phyloP scores from a whole-genome alignment of 371 early-diverging fungal species.

The Mortierella sp. region DNA sequence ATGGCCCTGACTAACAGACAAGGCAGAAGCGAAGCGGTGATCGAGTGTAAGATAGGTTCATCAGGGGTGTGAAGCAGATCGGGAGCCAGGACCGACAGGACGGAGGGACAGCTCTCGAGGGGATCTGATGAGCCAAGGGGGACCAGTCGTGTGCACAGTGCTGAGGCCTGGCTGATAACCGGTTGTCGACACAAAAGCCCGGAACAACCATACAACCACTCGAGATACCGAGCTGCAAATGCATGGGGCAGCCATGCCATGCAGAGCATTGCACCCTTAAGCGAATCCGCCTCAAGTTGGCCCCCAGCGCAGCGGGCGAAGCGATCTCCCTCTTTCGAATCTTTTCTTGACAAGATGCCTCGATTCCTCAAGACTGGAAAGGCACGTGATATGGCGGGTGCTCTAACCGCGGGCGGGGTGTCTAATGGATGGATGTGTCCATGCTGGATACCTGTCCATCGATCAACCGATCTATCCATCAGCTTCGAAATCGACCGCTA shows the following conservation, averaged over 20 bases:
- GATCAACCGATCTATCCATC: slow-evolving; percentile 30
- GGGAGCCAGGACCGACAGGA: slow-evolving; percentile 16
- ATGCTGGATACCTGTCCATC: not conserved
- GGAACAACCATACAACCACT: too few relatives aligned
- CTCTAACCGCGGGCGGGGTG: slow-evolving; percentile 2
- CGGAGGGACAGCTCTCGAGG: slow-evolving; percentile 10
- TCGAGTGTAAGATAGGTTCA: not conserved
- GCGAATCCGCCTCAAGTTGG: too few relatives aligned
- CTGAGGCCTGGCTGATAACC: too few relatives aligned
- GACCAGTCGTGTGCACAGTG: too few relatives aligned
- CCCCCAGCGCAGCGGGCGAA: not conserved
- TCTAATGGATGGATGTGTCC: not conserved
- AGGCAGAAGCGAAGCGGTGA: not conserved
- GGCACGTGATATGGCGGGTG: slow-evolving; percentile 14
- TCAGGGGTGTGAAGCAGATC: slow-evolving; percentile 5
- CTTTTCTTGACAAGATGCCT: slow-evolving; percentile 21
- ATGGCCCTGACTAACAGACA: too few relatives aligned
- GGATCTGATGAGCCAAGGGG: slow-evolving; percentile 1
- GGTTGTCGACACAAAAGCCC: too few relatives aligned
- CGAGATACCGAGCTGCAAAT: too few relatives aligned
- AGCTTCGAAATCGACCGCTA: slow-evolving; percentile 4
- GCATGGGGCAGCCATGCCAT: too few relatives aligned
- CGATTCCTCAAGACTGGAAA: slow-evolving; percentile 30
- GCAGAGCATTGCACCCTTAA: too few relatives aligned
- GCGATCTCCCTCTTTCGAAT: slow-evolving; percentile 11